Evolutionary conservation across 2,329 filamentous ascomycete genomes (phyloP).

Genomic region (Colletotrichum sp.): DNA sequence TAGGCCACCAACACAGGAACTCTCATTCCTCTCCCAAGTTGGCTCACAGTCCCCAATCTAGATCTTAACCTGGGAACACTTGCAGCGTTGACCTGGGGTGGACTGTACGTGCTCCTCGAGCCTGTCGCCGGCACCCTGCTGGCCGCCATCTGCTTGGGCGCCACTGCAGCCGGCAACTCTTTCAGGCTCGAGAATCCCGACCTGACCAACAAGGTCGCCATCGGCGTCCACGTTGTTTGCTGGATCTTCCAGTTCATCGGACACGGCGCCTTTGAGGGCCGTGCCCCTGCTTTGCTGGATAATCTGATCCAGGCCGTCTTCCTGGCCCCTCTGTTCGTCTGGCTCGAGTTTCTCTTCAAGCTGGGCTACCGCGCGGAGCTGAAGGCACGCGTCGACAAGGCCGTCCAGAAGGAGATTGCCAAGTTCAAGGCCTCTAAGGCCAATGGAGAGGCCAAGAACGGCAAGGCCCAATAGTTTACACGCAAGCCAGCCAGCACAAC

Average conservation of each 20-base stretch:
- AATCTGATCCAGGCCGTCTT: constrained; percentile 92
- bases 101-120: constrained; percentile 89
- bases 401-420: constrained; percentile 76
- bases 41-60: constrained; percentile 71
- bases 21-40: constrained; percentile 69
- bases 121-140: constrained; percentile 86
- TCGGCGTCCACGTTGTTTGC: constrained; percentile 71
- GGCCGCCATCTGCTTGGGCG: constrained; percentile 76
- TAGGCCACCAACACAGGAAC: constrained; percentile 68
- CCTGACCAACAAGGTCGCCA: constrained; percentile 60
- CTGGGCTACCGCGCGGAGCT: constrained; percentile 90
- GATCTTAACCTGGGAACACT: constrained; percentile 71
- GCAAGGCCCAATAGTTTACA: constrained; percentile 53
- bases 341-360: constrained; percentile 91
- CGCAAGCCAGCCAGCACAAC: background rate
- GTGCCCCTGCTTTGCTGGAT: constrained; percentile 87
- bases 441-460: constrained; percentile 44
- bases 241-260: constrained; percentile 94
- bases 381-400: constrained; percentile 78
- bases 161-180: constrained; percentile 78
- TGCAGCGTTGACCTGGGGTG: constrained; percentile 70
- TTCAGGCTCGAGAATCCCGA: constrained; percentile 64
- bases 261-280: constrained; percentile 86
- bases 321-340: constrained; percentile 94
- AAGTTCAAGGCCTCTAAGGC: constrained; percentile 71